Percentiles rank a stretch among this genome's conserved stretches.
phyloP scores from a whole-genome alignment of 192 early-diverging fungal genomes.

The Backusella liffmaniae region DNA sequence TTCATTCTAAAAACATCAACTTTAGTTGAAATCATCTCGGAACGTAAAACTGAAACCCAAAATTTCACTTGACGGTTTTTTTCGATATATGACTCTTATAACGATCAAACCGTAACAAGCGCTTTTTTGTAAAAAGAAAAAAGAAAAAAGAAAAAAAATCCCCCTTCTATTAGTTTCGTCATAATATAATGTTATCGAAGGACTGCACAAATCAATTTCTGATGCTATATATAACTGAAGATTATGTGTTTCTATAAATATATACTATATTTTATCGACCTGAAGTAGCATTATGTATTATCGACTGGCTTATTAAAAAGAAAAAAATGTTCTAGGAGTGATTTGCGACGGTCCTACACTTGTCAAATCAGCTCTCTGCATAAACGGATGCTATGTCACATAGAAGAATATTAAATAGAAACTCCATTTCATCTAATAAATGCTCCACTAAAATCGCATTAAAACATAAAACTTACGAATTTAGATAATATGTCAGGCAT shows the following conservation, averaged over 20 bases:
- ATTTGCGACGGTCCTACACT: background rate
- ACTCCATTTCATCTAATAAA: background rate
- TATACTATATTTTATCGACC: too few relatives aligned
- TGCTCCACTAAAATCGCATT: background rate
- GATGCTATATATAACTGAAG: too few relatives aligned
- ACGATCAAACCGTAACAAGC: background rate
- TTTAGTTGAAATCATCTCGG: background rate
- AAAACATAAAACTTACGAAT: background rate
- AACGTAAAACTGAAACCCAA: background rate
- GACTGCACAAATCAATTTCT: too few relatives aligned
- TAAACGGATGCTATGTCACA: background rate
- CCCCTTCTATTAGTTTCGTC: too few relatives aligned
- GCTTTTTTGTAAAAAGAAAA: background rate
- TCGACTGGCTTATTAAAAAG: too few relatives aligned
- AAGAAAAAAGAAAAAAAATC: background rate
- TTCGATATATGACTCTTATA: background rate
- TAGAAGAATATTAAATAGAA: background rate
- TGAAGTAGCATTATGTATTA: too few relatives aligned
- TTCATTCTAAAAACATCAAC: background rate
- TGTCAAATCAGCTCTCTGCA: background rate
- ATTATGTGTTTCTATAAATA: too few relatives aligned
- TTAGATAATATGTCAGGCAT: background rate
- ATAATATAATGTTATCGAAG: background rate
- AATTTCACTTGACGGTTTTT: background rate
- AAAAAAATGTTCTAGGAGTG: background rate